A percentile compares a stretch with the other conserved stretches of the same genome.
phyloP scores from a whole-genome alignment of 192 early-diverging fungal species.

The Mortierella antarctica region DNA sequence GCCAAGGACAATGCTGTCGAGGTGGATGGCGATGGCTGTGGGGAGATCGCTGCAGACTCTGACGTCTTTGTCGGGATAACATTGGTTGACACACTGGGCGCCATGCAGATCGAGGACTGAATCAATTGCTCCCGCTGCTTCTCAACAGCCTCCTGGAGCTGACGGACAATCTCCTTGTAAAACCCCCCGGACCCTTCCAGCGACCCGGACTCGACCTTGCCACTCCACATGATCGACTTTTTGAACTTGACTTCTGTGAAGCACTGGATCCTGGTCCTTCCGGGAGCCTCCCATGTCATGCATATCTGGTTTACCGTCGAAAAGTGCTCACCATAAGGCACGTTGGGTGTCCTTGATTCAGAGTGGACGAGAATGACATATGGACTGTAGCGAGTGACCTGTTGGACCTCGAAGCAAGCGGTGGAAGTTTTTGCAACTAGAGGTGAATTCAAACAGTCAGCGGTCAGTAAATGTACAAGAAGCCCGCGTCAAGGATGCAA shows the following conservation, averaged over 20 bases:
- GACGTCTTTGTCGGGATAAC: too few relatives aligned
- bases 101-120: too few relatives aligned
- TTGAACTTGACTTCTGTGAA: conserved; percentile 32
- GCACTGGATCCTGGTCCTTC: conserved; percentile 36
- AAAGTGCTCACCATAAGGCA: conserved; percentile 32
- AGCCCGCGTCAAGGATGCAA: too few relatives aligned
- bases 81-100: too few relatives aligned
- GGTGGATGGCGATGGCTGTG: too few relatives aligned
- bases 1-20: too few relatives aligned
- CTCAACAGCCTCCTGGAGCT: conserved; percentile 10
- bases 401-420: conserved; percentile 19
- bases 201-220: conserved; percentile 18
- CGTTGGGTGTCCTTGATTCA: conserved; percentile 17
- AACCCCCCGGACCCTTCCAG: conserved; percentile 16
- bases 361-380: conserved; percentile 19
- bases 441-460: neutral
- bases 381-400: conserved; percentile 6
- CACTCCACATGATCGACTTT: conserved; percentile 25
- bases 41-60: too few relatives aligned
- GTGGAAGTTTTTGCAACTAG: conserved; percentile 27
- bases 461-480: neutral
- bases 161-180: conserved; percentile 29
- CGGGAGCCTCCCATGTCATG: conserved; percentile 20
- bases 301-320: conserved; percentile 29
- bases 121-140: too few relatives aligned